These are phyloP conservation scores for Chaetomium tenue DNA, from an alignment of 495 filamentous ascomycete genomes.

Conservation along the genomic window DNA sequence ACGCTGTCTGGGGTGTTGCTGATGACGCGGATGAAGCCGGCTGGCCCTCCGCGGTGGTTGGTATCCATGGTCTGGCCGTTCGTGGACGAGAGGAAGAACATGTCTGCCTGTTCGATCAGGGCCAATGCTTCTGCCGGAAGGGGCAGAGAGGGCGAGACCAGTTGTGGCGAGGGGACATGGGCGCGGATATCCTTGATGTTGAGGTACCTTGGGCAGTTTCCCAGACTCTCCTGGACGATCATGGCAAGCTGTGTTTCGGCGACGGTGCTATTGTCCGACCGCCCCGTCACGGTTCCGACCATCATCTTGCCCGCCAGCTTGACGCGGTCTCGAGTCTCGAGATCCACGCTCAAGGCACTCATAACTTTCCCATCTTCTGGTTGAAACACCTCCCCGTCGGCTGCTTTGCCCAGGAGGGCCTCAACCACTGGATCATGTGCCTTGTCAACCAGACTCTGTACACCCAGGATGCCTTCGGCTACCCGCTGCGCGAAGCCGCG, in stretches of 20 bases:
- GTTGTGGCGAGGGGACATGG: conserved; percentile 50
- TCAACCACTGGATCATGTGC: conserved; percentile 64
- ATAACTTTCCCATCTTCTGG: conserved; percentile 46
- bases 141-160: conserved; percentile 46
- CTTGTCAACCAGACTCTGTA: conserved; percentile 57
- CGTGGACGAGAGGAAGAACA: conserved; percentile 72
- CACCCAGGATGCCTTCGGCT: conserved; percentile 56
- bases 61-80: conserved; percentile 74
- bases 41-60: conserved; percentile 75
- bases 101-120: conserved; percentile 63
- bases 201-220: conserved; percentile 83
- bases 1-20: conserved; percentile 45
- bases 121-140: conserved; percentile 52
- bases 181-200: conserved; percentile 66
- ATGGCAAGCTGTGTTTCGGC: conserved; percentile 64
- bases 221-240: conserved; percentile 65
- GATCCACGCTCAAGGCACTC: conserved; percentile 62
- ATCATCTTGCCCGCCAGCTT: conserved; percentile 55
- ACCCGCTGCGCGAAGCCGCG: conserved; percentile 61
- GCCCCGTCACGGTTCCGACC: conserved; percentile 23
- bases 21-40: conserved; percentile 68
- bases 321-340: conserved; percentile 62
- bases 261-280: conserved; percentile 31
- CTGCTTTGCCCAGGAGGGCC: conserved; percentile 45
- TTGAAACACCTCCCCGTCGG: conserved; percentile 37